Evolutionary conservation across 139 green algal species (phyloP).

Genomic region (Asterochloris erici): DNA sequence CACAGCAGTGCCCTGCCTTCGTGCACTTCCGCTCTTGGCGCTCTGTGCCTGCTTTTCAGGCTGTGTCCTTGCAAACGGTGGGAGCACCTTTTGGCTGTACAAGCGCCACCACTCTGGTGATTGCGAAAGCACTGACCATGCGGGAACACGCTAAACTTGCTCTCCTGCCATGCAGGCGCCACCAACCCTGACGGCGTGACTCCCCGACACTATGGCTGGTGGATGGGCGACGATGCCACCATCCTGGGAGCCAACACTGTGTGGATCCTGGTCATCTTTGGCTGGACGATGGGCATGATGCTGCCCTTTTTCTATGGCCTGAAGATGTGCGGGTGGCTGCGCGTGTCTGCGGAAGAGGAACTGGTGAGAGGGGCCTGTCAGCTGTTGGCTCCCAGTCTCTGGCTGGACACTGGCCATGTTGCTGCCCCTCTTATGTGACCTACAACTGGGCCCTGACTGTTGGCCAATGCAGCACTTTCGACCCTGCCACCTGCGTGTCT

Average conservation of each 20-base stretch:
- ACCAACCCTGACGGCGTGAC: conserved; percentile 7
- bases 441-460: too few species aligned
- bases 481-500: too few species aligned
- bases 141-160: not conserved
- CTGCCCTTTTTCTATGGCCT: conserved; percentile 72
- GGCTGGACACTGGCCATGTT: not conserved
- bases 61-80: too few species aligned
- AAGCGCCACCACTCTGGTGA: too few species aligned
- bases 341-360: conserved; percentile 59
- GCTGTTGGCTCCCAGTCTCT: not conserved
- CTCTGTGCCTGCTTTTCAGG: too few species aligned
- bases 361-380: conserved; percentile 5
- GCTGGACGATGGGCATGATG: conserved; percentile 51
- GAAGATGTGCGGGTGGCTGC: conserved; percentile 59
- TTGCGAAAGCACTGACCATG: too few species aligned
- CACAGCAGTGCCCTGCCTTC: too few species aligned
- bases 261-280: conserved; percentile 41
- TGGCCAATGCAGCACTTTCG: too few species aligned
- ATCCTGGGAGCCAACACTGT: conserved; percentile 29
- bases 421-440: too few species aligned
- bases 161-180: not conserved
- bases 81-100: too few species aligned
- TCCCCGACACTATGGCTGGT: conserved; percentile 18
- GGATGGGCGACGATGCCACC: conserved; percentile 8
- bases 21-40: too few species aligned